Evolutionary conservation across 192 early-diverging fungal genomes (phyloP).

Genomic region (Umbelopsis sp.): DNA sequence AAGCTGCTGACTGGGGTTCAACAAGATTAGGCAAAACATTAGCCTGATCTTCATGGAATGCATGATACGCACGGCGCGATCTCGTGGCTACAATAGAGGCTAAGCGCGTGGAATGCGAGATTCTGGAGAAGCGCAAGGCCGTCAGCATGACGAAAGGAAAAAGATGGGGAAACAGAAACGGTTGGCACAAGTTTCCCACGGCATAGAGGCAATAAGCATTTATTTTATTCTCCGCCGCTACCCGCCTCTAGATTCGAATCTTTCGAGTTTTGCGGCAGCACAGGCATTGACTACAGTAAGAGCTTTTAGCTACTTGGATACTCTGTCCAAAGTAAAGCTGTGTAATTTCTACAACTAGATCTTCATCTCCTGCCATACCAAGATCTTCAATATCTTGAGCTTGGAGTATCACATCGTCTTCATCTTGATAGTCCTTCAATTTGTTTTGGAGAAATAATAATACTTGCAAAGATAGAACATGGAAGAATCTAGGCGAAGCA

Average conservation of each 20-base stretch:
- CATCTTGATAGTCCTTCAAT: conserved; percentile 31
- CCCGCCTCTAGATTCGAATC: too few relatives aligned
- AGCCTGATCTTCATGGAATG: conserved; percentile 50
- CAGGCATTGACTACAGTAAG: background rate
- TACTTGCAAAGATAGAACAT: conserved; percentile 38
- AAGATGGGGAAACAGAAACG: background rate
- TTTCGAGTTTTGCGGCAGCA: background rate
- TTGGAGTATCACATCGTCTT: conserved; percentile 24
- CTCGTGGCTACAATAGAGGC: background rate
- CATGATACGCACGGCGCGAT: conserved; percentile 31
- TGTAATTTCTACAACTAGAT: conserved; percentile 44
- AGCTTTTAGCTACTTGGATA: conserved; percentile 25
- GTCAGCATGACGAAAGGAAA: background rate
- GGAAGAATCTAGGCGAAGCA: conserved; percentile 37
- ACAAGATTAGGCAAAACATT: conserved; percentile 70
- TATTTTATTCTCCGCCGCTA: conserved; percentile 6
- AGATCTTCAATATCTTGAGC: conserved; percentile 42
- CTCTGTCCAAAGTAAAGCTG: conserved; percentile 47
- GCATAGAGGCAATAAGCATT: background rate
- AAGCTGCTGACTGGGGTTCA: conserved; percentile 65
- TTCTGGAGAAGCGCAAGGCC: conserved; percentile 1
- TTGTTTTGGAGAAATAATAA: conserved; percentile 33
- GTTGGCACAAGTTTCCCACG: conserved; percentile 10
- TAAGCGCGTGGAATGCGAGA: background rate
- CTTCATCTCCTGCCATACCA: conserved; percentile 44